Conservation (phyloP, 768 basidiomycete species). For the Dacryopinax spathularia region DNA sequence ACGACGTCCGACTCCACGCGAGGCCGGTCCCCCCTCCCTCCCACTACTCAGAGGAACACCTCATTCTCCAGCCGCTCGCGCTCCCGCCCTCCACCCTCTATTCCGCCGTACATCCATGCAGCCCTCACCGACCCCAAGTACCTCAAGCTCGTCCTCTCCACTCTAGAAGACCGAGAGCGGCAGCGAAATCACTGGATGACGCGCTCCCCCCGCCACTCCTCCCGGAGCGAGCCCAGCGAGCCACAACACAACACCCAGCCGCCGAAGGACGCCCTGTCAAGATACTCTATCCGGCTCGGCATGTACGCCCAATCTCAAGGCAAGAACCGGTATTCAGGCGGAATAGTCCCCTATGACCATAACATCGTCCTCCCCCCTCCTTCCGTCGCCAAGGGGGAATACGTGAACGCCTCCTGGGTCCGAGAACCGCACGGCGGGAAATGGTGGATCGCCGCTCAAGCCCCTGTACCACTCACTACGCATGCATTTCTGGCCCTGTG, state of each 20-base stretch:
- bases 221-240: background rate
- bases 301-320: background rate
- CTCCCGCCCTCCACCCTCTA: background rate
- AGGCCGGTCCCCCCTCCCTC: too few species aligned
- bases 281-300: background rate
- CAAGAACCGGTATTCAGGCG: background rate
- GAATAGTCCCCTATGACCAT: background rate
- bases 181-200: background rate
- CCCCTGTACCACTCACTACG: conserved; percentile 52
- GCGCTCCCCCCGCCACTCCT: background rate
- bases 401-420: conserved; percentile 82
- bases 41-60: too few species aligned
- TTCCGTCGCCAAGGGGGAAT: conserved; percentile 28
- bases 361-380: background rate
- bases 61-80: background rate
- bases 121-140: background rate
- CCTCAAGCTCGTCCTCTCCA: background rate
- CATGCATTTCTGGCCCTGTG: conserved; percentile 67
- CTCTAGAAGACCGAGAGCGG: background rate
- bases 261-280: background rate
- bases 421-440: conserved; percentile 53
- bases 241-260: too few species aligned
- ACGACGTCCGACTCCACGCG: too few species aligned
- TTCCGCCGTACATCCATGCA: background rate
- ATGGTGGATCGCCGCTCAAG: conserved; percentile 79